Conservation (phyloP, 2,329 filamentous ascomycete species). For the Colletotrichum camelliae region DNA sequence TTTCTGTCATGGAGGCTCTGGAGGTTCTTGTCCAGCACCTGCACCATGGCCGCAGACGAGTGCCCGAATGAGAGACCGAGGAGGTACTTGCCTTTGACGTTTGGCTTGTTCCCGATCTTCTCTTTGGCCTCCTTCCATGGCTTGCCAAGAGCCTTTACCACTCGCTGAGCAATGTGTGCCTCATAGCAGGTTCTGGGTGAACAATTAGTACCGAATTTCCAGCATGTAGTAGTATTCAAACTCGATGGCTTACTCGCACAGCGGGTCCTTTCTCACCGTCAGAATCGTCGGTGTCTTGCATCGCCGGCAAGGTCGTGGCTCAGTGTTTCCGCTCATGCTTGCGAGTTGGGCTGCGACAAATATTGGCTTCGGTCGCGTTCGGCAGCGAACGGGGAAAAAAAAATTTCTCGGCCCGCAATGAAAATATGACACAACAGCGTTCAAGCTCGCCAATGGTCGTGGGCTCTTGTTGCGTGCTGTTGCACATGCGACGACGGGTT, state of each 20-base stretch:
- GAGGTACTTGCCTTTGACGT: slow-evolving; percentile 59
- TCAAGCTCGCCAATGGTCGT: background rate
- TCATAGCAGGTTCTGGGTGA: slow-evolving; percentile 68
- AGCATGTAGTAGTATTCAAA: background rate
- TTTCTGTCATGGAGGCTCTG: slow-evolving; percentile 68
- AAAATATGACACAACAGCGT: background rate
- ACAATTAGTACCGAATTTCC: background rate
- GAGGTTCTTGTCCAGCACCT: slow-evolving; percentile 75
- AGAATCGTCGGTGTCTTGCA: slow-evolving; percentile 26
- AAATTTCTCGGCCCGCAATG: background rate
- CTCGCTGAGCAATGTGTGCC: slow-evolving; percentile 79
- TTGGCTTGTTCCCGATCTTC: slow-evolving; percentile 19
- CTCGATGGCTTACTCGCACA: slow-evolving; percentile 28
- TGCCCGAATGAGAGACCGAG: slow-evolving; percentile 84
- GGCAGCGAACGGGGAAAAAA: background rate
- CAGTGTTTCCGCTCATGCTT: slow-evolving; percentile 4
- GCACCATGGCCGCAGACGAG: slow-evolving; percentile 78
- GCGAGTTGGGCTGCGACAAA: background rate
- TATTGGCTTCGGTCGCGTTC: background rate
- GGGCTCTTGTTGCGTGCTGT: background rate
- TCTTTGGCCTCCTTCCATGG: slow-evolving; percentile 52
- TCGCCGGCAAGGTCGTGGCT: slow-evolving; percentile 24
- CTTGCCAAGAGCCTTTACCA: slow-evolving; percentile 71
- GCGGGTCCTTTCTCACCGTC: slow-evolving; percentile 27
- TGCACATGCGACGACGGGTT: background rate